These are phyloP conservation scores for Thyridium curvatum DNA, from an alignment of 2,329 filamentous ascomycete genomes.

Conservation along the genomic window DNA sequence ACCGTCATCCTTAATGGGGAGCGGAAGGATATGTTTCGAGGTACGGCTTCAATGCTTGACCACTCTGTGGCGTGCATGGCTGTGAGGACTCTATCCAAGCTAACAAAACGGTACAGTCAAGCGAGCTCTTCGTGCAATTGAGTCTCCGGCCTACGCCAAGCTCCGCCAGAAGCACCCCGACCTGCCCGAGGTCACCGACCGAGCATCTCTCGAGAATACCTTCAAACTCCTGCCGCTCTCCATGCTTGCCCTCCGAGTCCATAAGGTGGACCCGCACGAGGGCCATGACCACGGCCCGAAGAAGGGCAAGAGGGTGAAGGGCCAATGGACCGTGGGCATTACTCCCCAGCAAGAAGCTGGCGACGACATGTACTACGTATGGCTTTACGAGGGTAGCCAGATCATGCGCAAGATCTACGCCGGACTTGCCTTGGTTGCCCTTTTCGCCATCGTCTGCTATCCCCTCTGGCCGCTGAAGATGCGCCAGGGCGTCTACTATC, in stretches of 20 bases:
- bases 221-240: constrained; percentile 95
- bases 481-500: constrained; percentile 92
- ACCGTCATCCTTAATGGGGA: constrained; percentile 94
- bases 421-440: constrained; percentile 69
- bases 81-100: constrained; percentile 2
- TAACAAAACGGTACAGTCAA: constrained; percentile 59
- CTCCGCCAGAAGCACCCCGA: constrained; percentile 83
- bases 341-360: constrained; percentile 89
- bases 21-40: constrained; percentile 96
- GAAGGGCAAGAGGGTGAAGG: constrained; percentile 85
- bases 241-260: constrained; percentile 84
- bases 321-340: constrained; percentile 91
- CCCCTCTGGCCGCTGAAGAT: constrained; percentile 91
- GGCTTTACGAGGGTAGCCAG: constrained; percentile 92
- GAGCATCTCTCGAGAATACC: constrained; percentile 80
- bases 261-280: constrained; percentile 71
- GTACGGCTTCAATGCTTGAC: constrained; percentile 34
- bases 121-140: constrained; percentile 83
- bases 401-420: constrained; percentile 92
- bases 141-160: constrained; percentile 86
- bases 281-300: constrained; percentile 66
- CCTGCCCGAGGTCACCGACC: constrained; percentile 82
- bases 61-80: background rate
- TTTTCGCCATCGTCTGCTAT: constrained; percentile 89
- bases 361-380: constrained; percentile 91